These are phyloP conservation scores for Penicillium oxalicum DNA, from an alignment of 2,329 filamentous ascomycete genomes.

Conservation along the genomic window DNA sequence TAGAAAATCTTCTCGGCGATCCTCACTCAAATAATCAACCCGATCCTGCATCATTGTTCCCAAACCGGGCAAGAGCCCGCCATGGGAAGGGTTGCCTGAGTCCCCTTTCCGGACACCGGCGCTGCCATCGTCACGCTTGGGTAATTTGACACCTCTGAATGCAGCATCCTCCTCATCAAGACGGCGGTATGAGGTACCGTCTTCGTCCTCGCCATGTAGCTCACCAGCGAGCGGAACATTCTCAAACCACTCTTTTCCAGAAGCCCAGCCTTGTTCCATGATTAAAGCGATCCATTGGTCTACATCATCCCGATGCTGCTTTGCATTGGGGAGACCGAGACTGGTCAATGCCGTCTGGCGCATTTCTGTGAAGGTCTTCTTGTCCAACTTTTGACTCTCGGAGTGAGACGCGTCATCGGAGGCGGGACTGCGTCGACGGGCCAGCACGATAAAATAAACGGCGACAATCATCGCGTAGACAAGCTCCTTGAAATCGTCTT, in stretches of 20 bases:
- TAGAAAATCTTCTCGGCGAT: constrained; percentile 37
- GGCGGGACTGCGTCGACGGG: constrained; percentile 44
- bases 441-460: constrained; percentile 41
- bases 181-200: constrained; percentile 30
- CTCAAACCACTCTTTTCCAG: constrained; percentile 62
- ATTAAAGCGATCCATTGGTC: constrained; percentile 57
- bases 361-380: constrained; percentile 39
- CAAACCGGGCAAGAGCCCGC: constrained; percentile 41
- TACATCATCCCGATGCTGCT: constrained; percentile 46
- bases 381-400: constrained; percentile 32
- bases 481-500: constrained; percentile 40
- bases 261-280: constrained; percentile 44
- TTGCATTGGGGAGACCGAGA: constrained; percentile 37
- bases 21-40: constrained; percentile 43
- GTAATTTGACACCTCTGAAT: constrained; percentile 16
- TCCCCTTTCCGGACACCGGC: constrained; percentile 10
- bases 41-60: constrained; percentile 48
- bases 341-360: constrained; percentile 34
- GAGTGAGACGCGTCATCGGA: constrained; percentile 7
- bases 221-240: constrained; percentile 45
- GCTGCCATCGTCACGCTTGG: constrained; percentile 22
- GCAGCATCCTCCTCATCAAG: constrained; percentile 27
- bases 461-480: constrained; percentile 38
- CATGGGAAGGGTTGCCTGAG: constrained; percentile 18
- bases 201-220: constrained; percentile 30